A percentile compares a stretch with the other conserved stretches of the same genome.
Conservation (phyloP, 768 basidiomycete species). For the Rhodotorula graminis region DNA sequence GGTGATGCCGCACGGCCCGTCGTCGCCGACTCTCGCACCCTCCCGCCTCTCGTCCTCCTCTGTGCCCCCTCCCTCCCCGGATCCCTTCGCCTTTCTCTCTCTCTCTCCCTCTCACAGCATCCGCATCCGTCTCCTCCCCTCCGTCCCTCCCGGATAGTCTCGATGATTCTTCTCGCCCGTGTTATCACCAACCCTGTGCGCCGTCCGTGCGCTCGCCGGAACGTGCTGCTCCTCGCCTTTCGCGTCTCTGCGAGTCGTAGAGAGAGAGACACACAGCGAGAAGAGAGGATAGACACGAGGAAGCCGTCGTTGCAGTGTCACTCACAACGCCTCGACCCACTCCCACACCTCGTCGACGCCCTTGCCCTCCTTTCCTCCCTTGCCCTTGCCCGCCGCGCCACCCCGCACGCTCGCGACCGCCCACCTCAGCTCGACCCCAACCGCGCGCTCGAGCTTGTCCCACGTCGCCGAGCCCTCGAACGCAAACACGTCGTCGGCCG, state of each 20-base stretch:
- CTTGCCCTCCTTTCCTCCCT: neutral
- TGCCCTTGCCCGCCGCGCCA: too few relatives aligned
- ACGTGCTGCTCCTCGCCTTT: too few relatives aligned
- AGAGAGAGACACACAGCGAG: too few relatives aligned
- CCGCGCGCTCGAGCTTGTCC: constrained; percentile 24
- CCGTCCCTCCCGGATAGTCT: neutral
- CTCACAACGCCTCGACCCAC: constrained; percentile 25
- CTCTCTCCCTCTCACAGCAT: neutral
- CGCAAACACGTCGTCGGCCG: constrained; percentile 25
- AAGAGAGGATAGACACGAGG: too few relatives aligned
- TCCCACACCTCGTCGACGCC: constrained; percentile 25
- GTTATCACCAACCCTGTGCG: too few relatives aligned
- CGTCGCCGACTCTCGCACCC: neutral
- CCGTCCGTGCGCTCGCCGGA: too few relatives aligned
- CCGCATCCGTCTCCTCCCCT: neutral
- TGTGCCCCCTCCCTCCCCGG: neutral
- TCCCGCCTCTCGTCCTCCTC: neutral
- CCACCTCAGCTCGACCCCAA: constrained; percentile 22
- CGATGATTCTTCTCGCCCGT: too few relatives aligned
- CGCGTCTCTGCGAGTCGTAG: too few relatives aligned
- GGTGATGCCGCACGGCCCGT: neutral
- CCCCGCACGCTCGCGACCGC: constrained; percentile 7
- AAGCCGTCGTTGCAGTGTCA: too few relatives aligned
- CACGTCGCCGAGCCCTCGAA: constrained; percentile 34
- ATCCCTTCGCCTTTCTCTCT: neutral